Conservation (phyloP, 2,329 filamentous ascomycete species). For the Fusarium chaquense region DNA sequence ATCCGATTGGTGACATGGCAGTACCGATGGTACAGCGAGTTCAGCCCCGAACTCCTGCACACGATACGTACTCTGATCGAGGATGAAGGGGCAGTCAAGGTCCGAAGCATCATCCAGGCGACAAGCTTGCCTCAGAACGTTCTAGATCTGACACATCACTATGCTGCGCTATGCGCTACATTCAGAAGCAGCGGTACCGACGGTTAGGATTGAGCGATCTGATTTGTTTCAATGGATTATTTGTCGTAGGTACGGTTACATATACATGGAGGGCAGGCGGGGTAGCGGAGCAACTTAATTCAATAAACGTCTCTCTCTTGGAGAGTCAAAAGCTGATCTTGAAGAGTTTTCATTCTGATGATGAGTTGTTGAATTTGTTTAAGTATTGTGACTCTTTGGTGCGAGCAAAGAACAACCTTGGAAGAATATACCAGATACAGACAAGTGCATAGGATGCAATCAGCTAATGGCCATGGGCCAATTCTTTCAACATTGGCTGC, state of each 20-base stretch:
- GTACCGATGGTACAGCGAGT: constrained; percentile 99
- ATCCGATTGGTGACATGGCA: constrained; percentile 97
- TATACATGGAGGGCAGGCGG: constrained; percentile 21
- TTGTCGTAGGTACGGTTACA: constrained; percentile 22
- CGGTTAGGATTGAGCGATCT: constrained; percentile 61
- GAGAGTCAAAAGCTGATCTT: constrained; percentile 31
- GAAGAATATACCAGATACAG: neutral
- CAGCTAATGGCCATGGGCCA: neutral
- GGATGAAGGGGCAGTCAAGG: constrained; percentile 96
- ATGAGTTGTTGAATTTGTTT: neutral
- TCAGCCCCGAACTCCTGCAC: constrained; percentile 90
- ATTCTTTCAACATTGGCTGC: neutral
- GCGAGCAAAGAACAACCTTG: neutral
- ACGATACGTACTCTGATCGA: constrained; percentile 94
- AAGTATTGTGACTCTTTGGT: neutral
- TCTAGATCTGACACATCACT: constrained; percentile 94
- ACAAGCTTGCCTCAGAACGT: constrained; percentile 94
- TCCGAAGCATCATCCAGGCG: constrained; percentile 95
- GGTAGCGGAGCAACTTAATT: constrained; percentile 37
- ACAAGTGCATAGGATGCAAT: neutral
- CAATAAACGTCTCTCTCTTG: constrained; percentile 9
- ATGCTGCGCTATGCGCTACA: constrained; percentile 91
- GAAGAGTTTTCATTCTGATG: constrained; percentile 2
- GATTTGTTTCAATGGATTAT: constrained; percentile 13
- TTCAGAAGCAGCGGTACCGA: constrained; percentile 96